These are phyloP conservation scores for Rhizophora mangle DNA, from an alignment of 345 rosid species.

Conservation along the genomic window DNA sequence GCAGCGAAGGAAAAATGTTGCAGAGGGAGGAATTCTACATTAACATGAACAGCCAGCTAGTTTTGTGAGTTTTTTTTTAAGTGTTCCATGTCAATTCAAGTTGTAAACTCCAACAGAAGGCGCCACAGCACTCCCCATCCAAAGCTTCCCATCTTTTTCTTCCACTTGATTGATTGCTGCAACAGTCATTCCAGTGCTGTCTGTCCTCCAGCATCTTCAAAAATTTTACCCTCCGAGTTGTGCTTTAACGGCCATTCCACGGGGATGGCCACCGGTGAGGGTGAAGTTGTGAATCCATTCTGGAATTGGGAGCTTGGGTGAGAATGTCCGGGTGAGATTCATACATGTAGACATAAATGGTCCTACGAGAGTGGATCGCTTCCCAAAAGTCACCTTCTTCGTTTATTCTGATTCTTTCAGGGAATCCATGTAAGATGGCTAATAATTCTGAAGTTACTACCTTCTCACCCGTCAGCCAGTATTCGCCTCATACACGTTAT, in stretches of 20 bases:
- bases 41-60: not conserved
- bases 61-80: not conserved
- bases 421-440: conserved; percentile 67
- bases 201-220: conserved; percentile 30
- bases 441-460: conserved; percentile 58
- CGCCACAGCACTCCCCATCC: conserved; percentile 92
- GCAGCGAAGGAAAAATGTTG: too few relatives aligned
- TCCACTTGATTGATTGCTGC: conserved; percentile 78
- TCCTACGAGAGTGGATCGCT: conserved; percentile 57
- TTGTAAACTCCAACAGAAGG: conserved; percentile 67
- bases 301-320: conserved; percentile 61
- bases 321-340: conserved; percentile 42
- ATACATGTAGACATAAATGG: conserved; percentile 33
- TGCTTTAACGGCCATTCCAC: conserved; percentile 54
- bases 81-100: conserved; percentile 22
- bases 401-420: conserved; percentile 73
- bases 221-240: conserved; percentile 74
- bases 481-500: too few relatives aligned
- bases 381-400: conserved; percentile 82
- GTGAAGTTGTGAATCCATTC: conserved; percentile 44
- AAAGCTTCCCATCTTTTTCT: conserved; percentile 87
- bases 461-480: too few relatives aligned
- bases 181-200: conserved; percentile 62
- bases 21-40: too few relatives aligned
- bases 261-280: conserved; percentile 51